These are phyloP conservation scores for Tuber borchii DNA, from an alignment of 495 filamentous ascomycete genomes.

Conservation along the genomic window DNA sequence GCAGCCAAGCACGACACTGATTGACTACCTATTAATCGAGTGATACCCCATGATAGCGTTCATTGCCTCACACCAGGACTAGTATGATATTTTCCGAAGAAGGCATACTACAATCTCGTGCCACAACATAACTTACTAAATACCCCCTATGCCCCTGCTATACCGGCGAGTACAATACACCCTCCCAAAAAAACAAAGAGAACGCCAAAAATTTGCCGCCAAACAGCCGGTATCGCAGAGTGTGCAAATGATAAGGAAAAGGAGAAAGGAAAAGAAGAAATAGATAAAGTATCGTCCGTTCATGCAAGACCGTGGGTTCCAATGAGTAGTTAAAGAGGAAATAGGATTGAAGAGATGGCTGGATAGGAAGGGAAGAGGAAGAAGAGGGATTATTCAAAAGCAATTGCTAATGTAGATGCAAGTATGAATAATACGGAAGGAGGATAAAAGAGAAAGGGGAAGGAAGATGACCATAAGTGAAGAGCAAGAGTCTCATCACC, in stretches of 20 bases:
- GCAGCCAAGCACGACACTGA: background rate
- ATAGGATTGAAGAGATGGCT: background rate
- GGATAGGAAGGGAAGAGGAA: background rate
- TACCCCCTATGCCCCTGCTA: background rate
- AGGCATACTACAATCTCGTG: background rate
- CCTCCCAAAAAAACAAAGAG: background rate
- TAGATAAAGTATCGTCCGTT: background rate
- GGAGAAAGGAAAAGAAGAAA: background rate
- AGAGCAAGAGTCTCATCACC: background rate
- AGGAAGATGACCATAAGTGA: background rate
- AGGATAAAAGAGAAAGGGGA: background rate
- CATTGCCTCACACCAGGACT: background rate
- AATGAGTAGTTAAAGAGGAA: background rate
- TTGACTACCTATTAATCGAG: background rate
- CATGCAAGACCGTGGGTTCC: background rate
- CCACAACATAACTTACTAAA: background rate
- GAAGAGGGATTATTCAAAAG: background rate
- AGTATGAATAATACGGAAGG: background rate
- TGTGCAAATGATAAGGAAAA: background rate
- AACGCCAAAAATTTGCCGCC: background rate
- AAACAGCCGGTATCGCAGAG: background rate
- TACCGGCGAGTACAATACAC: background rate
- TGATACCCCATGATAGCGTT: background rate
- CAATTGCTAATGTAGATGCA: background rate
- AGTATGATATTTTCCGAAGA: background rate